Evolutionary conservation across 1,284 basidiomycete genomes (phyloP), one percentile per base, ranked within the genome.

Genomic region (Sanghuangporus weigelae): DNA sequence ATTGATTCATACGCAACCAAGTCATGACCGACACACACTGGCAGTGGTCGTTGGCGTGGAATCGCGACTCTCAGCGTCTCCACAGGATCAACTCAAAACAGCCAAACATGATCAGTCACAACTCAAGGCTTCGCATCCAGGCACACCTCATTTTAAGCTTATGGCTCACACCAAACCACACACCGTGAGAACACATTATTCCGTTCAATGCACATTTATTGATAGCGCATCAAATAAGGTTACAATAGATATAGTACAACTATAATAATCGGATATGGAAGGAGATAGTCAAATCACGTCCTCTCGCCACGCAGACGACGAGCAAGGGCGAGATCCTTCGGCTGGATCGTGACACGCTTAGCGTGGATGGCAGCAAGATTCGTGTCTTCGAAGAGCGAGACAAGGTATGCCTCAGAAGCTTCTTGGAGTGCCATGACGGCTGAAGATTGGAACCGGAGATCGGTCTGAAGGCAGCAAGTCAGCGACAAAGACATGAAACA

Each of bases 381-480:
- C 71, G 86, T 84, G 67, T 86, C 84, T 67, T 87, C 84, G 70
- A 92, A 92, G 69, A 93, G 78, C 31, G 87, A 89, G 72, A 93
- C 90, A 68, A 91, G 87, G 79, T 92, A 92, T 2, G 82, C 81
- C 77, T 92, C 89, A 39, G 86, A 82, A 1, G 90, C 88, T 75
- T 92, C 88, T 76, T 91, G 90, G 66, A 92, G 79, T 5, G 88
- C 88, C 78, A 82, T 79, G 62, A 92, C 87, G 70, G 85, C 90
- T 63, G 84, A 89, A 39, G 84, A 90, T 78, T 89, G 86, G 83
- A 89, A 89, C 64, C 86, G 84, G 62, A 88, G 75, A 69, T 91
- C 89, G 69, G 90, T 92, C 89, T 92, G 53, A 5, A 42, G 16
- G 21, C 58, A 46, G 0, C n/a, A 16, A 78, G 75, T 76, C 68